A percentile compares a stretch with the other conserved stretches of the same genome.
phyloP scores from a whole-genome alignment of 2,329 filamentous ascomycete species.

The Aspergillus jensenii region DNA sequence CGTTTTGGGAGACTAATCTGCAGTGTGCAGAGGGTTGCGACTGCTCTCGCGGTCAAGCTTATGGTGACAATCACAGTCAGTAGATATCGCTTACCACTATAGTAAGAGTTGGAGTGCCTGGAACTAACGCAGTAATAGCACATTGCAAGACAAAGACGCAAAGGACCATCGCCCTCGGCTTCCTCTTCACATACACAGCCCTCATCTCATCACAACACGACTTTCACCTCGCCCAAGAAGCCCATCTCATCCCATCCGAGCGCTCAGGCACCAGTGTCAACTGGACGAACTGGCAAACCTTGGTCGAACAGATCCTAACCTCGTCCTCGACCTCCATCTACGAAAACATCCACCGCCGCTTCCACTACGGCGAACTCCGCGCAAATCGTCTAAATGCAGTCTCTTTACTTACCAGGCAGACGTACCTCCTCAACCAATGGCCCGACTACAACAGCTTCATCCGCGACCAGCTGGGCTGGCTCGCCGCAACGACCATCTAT shows the following conservation, averaged over 20 bases:
- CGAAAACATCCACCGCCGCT: not conserved
- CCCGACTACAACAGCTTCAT: too few species aligned
- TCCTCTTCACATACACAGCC: not conserved
- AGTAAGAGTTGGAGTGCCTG: too few species aligned
- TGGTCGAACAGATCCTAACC: not conserved
- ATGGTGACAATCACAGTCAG: too few species aligned
- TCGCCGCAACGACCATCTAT: not conserved
- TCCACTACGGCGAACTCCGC: not conserved
- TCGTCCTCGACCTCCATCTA: not conserved
- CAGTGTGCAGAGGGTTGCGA: too few species aligned
- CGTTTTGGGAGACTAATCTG: too few species aligned
- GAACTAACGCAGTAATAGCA: too few species aligned
- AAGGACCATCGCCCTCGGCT: not conserved
- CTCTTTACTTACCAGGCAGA: not conserved
- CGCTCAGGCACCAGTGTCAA: not conserved
- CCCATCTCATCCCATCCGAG: not conserved
- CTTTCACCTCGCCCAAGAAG: not conserved
- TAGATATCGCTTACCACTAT: too few species aligned
- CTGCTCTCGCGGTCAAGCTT: too few species aligned
- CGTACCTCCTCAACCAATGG: not conserved
- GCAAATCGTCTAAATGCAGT: not conserved
- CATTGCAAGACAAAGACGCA: too few species aligned
- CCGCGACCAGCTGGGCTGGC: too few species aligned
- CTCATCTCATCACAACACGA: not conserved
- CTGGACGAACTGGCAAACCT: not conserved